phyloP scores from a whole-genome alignment of 345 rosid species.

The Acer campestre region DNA sequence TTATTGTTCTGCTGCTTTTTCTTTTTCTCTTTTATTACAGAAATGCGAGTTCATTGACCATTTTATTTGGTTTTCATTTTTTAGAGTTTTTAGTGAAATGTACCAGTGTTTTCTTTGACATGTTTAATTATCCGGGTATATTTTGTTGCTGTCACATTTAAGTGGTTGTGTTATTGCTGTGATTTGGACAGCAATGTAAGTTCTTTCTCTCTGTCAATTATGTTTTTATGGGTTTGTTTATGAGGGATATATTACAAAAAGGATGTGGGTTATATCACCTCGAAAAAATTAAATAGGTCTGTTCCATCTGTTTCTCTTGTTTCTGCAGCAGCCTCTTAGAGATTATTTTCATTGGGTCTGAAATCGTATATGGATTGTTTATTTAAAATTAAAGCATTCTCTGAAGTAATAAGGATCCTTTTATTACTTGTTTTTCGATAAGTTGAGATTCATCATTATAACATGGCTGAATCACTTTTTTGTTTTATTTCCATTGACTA shows the following conservation, averaged over 20 bases:
- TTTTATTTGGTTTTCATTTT: not conserved
- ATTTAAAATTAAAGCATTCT: not conserved
- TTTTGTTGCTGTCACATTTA: not conserved
- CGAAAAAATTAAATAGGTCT: not conserved
- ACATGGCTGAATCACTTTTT: not conserved
- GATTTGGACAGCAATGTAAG: not conserved
- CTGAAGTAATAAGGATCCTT: not conserved
- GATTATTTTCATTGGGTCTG: not conserved
- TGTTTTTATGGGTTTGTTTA: not conserved
- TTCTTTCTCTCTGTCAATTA: not conserved
- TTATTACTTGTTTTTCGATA: not conserved
- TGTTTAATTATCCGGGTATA: not conserved
- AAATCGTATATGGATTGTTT: slow-evolving; percentile 7
- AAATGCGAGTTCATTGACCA: not conserved
- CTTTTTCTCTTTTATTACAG: not conserved
- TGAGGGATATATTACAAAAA: not conserved
- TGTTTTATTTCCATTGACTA: not conserved
- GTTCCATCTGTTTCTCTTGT: not conserved
- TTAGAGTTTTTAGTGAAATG: not conserved
- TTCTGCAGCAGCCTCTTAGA: not conserved
- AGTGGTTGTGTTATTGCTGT: not conserved
- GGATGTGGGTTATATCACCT: not conserved
- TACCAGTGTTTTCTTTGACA: not conserved
- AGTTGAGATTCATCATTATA: not conserved
- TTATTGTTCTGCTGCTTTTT: not conserved